phyloP scores from a whole-genome alignment of 768 basidiomycete genomes.

The Piloderma croceum region DNA sequence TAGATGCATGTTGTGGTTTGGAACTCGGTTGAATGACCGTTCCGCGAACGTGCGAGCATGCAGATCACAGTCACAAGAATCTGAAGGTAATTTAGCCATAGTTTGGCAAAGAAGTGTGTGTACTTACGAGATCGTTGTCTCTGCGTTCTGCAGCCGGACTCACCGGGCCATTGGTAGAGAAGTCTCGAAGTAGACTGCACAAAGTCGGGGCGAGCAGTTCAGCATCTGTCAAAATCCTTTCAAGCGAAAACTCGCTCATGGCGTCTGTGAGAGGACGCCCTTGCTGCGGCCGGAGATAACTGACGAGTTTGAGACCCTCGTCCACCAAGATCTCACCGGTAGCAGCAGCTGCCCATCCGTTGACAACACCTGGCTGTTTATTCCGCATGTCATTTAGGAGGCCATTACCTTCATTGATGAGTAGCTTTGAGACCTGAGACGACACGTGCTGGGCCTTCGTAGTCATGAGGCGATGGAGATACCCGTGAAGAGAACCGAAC shows the following conservation, averaged over 20 bases:
- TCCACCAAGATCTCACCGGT: background rate
- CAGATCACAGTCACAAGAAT: constrained; percentile 8
- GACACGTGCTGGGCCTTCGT: background rate
- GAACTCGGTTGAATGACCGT: constrained; percentile 18
- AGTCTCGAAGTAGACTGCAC: background rate
- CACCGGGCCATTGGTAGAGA: background rate
- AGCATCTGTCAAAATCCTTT: constrained; percentile 5
- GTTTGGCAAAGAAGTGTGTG: background rate
- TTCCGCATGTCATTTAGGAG: constrained; percentile 3
- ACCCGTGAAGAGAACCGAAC: too few species aligned
- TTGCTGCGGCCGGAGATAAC: background rate
- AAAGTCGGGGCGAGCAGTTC: constrained; percentile 3
- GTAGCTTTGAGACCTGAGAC: constrained; percentile 1
- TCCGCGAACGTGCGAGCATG: constrained; percentile 16
- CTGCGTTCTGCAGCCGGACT: constrained; percentile 1
- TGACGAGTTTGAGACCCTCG: constrained; percentile 2
- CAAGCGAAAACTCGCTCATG: constrained; percentile 3
- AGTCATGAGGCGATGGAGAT: too few species aligned
- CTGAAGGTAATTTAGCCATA: background rate
- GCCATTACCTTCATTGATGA: constrained; percentile 1
- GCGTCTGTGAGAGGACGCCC: background rate
- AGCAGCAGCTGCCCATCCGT: constrained; percentile 1
- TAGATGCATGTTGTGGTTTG: constrained; percentile 19
- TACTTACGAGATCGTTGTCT: background rate
- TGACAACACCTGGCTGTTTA: constrained; percentile 4